A percentile compares a stretch with the other conserved stretches of the same genome.
Evolutionary conservation across 257 asterid species (phyloP).

Genomic region (Craterostigma plantagineum): DNA sequence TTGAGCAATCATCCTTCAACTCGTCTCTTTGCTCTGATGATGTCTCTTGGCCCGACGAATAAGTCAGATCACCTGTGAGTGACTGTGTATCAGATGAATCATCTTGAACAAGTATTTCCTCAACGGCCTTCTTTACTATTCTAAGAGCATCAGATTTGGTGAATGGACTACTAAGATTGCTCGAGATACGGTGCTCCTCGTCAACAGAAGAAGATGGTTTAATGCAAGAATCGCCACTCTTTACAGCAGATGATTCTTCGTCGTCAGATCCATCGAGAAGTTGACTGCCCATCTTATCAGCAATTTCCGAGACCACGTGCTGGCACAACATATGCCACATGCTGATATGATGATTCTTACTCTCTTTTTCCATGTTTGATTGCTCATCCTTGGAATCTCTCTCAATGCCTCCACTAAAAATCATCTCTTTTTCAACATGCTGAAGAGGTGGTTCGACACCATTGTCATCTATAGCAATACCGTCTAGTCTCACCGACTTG

Average conservation of each 20-base stretch:
- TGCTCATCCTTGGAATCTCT: conserved; percentile 5
- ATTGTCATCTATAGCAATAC: background rate
- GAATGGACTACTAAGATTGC: conserved; percentile 20
- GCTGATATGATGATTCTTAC: conserved; percentile 14
- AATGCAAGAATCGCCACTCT: background rate
- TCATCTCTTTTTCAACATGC: no score
- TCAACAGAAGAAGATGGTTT: conserved; percentile 4
- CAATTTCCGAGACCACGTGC: conserved; percentile 64
- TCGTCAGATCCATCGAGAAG: conserved; percentile 64
- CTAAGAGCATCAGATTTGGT: conserved; percentile 55
- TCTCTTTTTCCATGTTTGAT: conserved; percentile 5
- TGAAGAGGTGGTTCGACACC: background rate
- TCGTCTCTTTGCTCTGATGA: conserved; percentile 1
- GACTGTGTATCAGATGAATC: conserved; percentile 36
- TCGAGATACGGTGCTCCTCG: conserved; percentile 8
- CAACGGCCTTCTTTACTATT: conserved; percentile 75
- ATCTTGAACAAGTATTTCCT: conserved; percentile 63
- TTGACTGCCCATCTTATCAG: conserved; percentile 46
- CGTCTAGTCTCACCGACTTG: conserved; percentile 4
- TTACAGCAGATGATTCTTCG: conserved; percentile 15
- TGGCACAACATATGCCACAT: conserved; percentile 95
- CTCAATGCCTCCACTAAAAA: background rate
- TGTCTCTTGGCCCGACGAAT: no score
- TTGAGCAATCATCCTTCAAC: conserved; percentile 3
- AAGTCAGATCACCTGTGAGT: conserved; percentile 20